A percentile compares a stretch with the other conserved stretches of the same genome.
phyloP scores from a whole-genome alignment of 2,329 filamentous ascomycete genomes.

The Pseudogymnoascus sp. region DNA sequence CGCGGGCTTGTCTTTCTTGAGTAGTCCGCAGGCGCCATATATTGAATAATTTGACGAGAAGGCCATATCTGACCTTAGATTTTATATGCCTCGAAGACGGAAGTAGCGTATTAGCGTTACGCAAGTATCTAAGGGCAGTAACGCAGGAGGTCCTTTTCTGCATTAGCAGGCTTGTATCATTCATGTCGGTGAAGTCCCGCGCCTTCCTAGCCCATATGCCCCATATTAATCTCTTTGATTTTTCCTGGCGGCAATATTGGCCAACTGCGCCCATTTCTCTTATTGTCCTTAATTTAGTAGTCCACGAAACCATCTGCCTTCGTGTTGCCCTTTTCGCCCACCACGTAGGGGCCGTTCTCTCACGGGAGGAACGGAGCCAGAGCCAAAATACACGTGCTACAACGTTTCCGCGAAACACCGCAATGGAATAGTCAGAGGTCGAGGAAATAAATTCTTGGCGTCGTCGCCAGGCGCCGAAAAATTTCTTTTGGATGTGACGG shows the following conservation, averaged over 20 bases:
- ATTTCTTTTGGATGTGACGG: slow-evolving; percentile 45
- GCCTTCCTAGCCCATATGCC: not conserved
- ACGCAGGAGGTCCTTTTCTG: slow-evolving; percentile 1
- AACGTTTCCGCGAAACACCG: slow-evolving; percentile 26
- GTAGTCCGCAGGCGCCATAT: slow-evolving; percentile 41
- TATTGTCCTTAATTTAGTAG: slow-evolving; percentile 9
- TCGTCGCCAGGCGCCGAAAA: slow-evolving; percentile 41
- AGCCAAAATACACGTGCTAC: slow-evolving; percentile 24
- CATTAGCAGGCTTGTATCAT: not conserved
- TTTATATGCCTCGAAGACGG: slow-evolving; percentile 32
- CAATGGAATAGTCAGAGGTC: slow-evolving; percentile 24
- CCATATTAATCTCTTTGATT: not conserved
- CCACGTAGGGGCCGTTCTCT: slow-evolving; percentile 11
- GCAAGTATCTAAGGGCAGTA: slow-evolving; percentile 23
- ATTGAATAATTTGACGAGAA: slow-evolving; percentile 39
- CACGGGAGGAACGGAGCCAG: slow-evolving; percentile 32
- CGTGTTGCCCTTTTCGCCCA: slow-evolving; percentile 17
- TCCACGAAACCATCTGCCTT: slow-evolving; percentile 22
- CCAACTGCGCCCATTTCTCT: not conserved
- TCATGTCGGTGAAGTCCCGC: not conserved
- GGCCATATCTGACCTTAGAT: slow-evolving; percentile 36
- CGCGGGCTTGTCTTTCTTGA: slow-evolving; percentile 39
- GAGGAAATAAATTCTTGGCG: slow-evolving; percentile 20
- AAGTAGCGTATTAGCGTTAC: slow-evolving; percentile 21
- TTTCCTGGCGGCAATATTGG: not conserved